Conservation (phyloP, 768 basidiomycete genomes). For the Leccinum truebloodii region DNA sequence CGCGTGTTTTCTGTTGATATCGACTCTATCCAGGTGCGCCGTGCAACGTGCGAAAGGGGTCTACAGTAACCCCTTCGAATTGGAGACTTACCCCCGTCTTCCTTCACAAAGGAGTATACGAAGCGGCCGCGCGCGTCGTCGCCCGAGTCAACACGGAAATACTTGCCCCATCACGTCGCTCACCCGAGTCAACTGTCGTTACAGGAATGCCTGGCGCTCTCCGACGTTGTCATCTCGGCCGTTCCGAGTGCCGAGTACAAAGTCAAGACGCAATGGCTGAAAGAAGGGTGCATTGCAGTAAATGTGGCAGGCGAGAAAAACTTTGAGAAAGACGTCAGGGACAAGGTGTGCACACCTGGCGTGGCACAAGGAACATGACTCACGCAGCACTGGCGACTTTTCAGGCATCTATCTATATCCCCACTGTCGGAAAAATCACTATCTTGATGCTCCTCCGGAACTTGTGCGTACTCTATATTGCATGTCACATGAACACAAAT, state of each 20-base stretch:
- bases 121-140: conserved; percentile 68
- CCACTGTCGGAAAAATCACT: conserved; percentile 97
- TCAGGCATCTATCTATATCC: conserved; percentile 88
- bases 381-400: conserved; percentile 4
- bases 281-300: conserved; percentile 91
- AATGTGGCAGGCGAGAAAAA: conserved; percentile 97
- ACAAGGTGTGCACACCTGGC: conserved; percentile 62
- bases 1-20: conserved; percentile 95
- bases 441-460: conserved; percentile 98
- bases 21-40: conserved; percentile 81
- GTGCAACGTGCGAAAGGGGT: conserved; percentile 3
- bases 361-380: conserved; percentile 5
- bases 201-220: conserved; percentile 77
- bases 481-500: conserved; percentile 5
- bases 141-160: conserved; percentile 49
- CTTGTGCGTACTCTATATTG: conserved; percentile 54
- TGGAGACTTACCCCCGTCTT: conserved; percentile 3
- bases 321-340: conserved; percentile 89
- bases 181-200: conserved; percentile 68
- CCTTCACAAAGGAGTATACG: conserved; percentile 71
- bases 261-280: conserved; percentile 84
- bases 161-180: conserved; percentile 83
- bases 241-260: conserved; percentile 88
- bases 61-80: neutral
- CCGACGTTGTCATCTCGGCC: conserved; percentile 93